These are phyloP conservation scores for Quercus aquifolioides DNA, from an alignment of 306 rosid genomes.

Conservation along the genomic window DNA sequence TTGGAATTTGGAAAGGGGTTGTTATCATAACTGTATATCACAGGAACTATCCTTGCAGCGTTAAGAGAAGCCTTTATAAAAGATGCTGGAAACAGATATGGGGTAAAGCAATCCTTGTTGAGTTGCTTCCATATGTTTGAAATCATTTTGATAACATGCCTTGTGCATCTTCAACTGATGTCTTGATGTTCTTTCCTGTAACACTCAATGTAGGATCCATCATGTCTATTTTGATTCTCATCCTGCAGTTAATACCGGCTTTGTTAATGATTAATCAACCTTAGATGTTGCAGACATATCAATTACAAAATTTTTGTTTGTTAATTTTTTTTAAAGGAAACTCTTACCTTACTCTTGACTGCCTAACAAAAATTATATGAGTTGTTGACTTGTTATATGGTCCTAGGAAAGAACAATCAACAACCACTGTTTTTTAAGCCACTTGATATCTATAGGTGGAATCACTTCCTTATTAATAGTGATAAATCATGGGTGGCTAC, in stretches of 20 bases:
- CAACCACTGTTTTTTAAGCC: too few relatives aligned
- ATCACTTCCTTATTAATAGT: too few relatives aligned
- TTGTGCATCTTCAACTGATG: slow-evolving; percentile 12
- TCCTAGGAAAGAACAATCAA: too few relatives aligned
- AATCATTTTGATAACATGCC: slow-evolving; percentile 24
- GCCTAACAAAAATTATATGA: too few relatives aligned
- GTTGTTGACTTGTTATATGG: too few relatives aligned
- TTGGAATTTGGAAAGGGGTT: slow-evolving; percentile 29
- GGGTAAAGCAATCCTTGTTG: slow-evolving; percentile 38
- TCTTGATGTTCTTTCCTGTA: slow-evolving; percentile 28
- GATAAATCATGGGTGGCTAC: too few relatives aligned
- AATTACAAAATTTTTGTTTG: too few relatives aligned
- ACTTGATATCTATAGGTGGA: too few relatives aligned
- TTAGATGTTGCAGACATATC: too few relatives aligned
- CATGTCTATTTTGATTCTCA: background rate
- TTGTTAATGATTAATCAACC: too few relatives aligned
- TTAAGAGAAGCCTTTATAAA: slow-evolving; percentile 30
- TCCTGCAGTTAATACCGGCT: slow-evolving; percentile 9
- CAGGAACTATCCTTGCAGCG: slow-evolving; percentile 39
- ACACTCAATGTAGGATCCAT: slow-evolving; percentile 42
- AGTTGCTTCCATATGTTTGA: slow-evolving; percentile 45
- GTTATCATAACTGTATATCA: slow-evolving; percentile 36
- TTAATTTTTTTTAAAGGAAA: too few relatives aligned
- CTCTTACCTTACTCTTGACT: too few relatives aligned
- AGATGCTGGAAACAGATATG: slow-evolving; percentile 21